phyloP scores from a whole-genome alignment of 1,139 yeast genomes.

The Saccharomyces hybrid region DNA sequence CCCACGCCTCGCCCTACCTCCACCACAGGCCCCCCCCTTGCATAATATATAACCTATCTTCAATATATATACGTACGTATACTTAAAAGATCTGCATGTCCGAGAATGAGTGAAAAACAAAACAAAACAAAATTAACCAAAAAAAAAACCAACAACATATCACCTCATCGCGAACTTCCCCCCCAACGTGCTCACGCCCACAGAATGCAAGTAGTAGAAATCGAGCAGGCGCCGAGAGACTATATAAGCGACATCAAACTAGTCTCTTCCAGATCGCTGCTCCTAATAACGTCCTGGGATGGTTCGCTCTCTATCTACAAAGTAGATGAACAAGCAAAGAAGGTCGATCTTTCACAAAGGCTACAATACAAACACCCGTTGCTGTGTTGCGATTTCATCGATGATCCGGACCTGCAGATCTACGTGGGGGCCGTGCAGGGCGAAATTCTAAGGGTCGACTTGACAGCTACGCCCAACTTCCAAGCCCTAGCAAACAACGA shows the following conservation, averaged over 20 bases:
- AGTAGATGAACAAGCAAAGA: conserved; percentile 6
- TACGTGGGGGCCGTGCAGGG: conserved; percentile 29
- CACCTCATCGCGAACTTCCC: background rate
- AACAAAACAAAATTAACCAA: background rate
- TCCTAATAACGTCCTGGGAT: conserved; percentile 28
- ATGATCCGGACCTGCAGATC: conserved; percentile 5
- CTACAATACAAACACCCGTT: conserved; percentile 17
- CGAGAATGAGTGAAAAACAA: background rate
- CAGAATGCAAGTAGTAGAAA: conserved; percentile 5
- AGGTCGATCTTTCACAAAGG: conserved; percentile 9
- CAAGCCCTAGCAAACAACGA: conserved; percentile 4
- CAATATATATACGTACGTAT: background rate
- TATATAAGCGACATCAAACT: conserved; percentile 24
- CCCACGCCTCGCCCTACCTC: no score
- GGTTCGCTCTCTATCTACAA: conserved; percentile 23
- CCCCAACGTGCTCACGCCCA: background rate
- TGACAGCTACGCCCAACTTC: conserved; percentile 1
- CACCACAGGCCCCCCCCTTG: conserved; percentile 5
- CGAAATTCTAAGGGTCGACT: conserved; percentile 21
- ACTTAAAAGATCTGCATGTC: conserved; percentile 8
- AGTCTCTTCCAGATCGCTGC: conserved; percentile 9
- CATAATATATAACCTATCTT: background rate
- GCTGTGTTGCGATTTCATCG: conserved; percentile 12
- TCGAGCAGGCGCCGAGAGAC: conserved; percentile 17
- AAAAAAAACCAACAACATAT: background rate